These are phyloP conservation scores for Tuber umbilicatum DNA, from an alignment of 495 filamentous ascomycete genomes.

Conservation along the genomic window DNA sequence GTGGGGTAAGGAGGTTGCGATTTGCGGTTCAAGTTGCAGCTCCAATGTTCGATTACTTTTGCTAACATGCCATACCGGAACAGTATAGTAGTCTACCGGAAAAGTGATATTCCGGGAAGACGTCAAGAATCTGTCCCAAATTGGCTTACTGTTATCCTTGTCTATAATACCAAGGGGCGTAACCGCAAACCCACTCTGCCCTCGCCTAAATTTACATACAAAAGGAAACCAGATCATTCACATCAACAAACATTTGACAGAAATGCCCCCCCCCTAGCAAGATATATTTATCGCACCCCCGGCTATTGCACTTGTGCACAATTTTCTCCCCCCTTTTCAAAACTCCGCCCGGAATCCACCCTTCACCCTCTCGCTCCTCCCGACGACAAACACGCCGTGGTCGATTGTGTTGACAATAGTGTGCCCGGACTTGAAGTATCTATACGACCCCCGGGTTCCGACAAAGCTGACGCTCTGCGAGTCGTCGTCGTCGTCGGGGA, in stretches of 20 bases:
- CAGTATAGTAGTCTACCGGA: no score
- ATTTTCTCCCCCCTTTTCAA: background rate
- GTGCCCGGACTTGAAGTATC: constrained; percentile 43
- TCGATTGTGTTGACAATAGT: constrained; percentile 46
- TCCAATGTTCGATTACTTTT: no score
- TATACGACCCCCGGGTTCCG: constrained; percentile 45
- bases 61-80: no score
- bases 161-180: no score
- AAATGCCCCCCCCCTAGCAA: no score
- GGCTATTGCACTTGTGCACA: background rate
- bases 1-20: no score
- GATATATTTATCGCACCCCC: background rate
- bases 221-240: background rate
- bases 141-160: no score
- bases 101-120: no score
- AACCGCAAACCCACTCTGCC: no score
- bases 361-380: constrained; percentile 26
- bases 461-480: constrained; percentile 43
- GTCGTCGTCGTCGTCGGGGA: constrained; percentile 45
- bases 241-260: background rate
- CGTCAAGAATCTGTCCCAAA: no score
- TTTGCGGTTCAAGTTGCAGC: no score
- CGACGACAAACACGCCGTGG: constrained; percentile 43
- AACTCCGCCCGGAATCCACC: constrained; percentile 27
- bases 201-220: no score